Base-by-base conservation (phyloP, 1,284 basidiomycete species). In the Anthracocystis panici-leucophaei region DNA sequence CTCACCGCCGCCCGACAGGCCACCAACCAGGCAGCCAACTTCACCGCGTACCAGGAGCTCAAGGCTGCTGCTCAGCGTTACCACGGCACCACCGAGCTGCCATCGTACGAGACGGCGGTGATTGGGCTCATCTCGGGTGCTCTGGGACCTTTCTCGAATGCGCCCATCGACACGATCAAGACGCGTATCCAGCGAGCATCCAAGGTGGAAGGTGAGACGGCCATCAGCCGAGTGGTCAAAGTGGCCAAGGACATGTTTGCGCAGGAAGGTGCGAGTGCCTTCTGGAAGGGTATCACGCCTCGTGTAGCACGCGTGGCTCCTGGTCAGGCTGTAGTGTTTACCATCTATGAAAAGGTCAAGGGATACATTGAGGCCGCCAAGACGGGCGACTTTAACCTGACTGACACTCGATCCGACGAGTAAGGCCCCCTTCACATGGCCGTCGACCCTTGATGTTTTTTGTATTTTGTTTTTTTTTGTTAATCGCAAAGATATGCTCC, bases 21-120 rank as follows among this genome's bases (percentile, higher is more conserved):
- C 12, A 99, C 96, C 25, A 99, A 99, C 86, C 97, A 99, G 88
- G 94, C 94, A 79, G 96, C 94, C 62, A 99, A 99, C 87, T 99
- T 99, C 83, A 99, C 96, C 6, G 94, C 93, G 42, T 99, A 99
- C 88, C 96, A 97, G 86, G 93, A 98, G 85, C 88, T 98, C 80
- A 98, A 98, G 88, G 92, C 92, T 91, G 61, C 65, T 55, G 92
- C 93, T 31, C 89, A 92, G 68, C 87, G 87, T 63, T 87, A 89
- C 78, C 96, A 99, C 85, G 46, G 86, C 84, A 61, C 79, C 7
- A 50, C 62, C 1, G 83, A 84, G 46, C 89, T 99, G 58, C 97
- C 96, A 1, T 93, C 93, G 45, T 97, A 93, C 87, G 73, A 85
- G 70, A 95, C 96, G 77, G 94, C 96, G 90, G 71, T 92, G 40